These are phyloP conservation scores for Mallotus repandus DNA, from an alignment of 441 rosid genomes.

Conservation along the genomic window DNA sequence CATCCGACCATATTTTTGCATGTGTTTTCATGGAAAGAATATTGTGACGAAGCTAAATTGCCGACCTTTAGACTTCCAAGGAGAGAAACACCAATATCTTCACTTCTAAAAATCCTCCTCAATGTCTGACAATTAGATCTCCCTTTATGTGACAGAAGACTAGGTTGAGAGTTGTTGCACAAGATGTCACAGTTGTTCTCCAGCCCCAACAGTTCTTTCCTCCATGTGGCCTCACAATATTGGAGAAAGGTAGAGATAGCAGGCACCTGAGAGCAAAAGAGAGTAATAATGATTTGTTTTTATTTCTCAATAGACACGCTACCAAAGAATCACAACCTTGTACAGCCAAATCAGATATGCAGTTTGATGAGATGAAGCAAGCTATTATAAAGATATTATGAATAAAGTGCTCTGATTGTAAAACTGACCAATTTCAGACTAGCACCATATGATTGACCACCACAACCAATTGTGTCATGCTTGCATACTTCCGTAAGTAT, in stretches of 20 bases:
- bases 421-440: slow-evolving; percentile 61
- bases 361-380: slow-evolving; percentile 4
- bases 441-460: slow-evolving; percentile 41
- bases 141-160: slow-evolving; percentile 31
- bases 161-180: slow-evolving; percentile 16
- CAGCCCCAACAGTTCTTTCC: slow-evolving; percentile 30
- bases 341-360: neutral
- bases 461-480: slow-evolving; percentile 61
- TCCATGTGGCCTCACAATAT: slow-evolving; percentile 54
- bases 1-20: slow-evolving; percentile 12
- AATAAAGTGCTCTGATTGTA: slow-evolving; percentile 13
- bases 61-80: slow-evolving; percentile 78
- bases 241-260: slow-evolving; percentile 65
- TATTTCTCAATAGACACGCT: neutral
- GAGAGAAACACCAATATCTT: slow-evolving; percentile 53
- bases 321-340: neutral
- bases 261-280: slow-evolving; percentile 50
- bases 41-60: slow-evolving; percentile 17
- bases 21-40: neutral
- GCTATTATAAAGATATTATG: neutral
- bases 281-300: slow-evolving; percentile 18
- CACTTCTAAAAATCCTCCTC: slow-evolving; percentile 54
- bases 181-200: slow-evolving; percentile 25
- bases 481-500: slow-evolving; percentile 59
- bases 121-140: slow-evolving; percentile 36